phyloP scores from a whole-genome alignment of 1,284 basidiomycete genomes.

The Leccinum solheimii region DNA sequence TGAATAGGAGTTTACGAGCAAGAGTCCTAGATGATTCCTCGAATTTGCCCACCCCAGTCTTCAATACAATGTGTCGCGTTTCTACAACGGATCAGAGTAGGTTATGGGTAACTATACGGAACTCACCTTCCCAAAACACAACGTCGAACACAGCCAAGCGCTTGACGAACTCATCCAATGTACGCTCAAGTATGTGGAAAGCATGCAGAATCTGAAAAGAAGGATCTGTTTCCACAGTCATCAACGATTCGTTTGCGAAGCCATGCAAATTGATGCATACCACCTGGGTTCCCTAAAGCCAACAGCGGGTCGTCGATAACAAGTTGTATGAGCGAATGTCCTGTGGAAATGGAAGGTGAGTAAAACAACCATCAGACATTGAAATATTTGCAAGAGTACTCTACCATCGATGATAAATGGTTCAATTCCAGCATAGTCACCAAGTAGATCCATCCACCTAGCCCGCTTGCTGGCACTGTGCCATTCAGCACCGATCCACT shows the following conservation, averaged over 20 bases:
- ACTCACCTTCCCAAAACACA: slow-evolving; percentile 60
- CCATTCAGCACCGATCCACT: slow-evolving; percentile 40
- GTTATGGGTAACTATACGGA: neutral
- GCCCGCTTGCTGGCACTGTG: slow-evolving; percentile 41
- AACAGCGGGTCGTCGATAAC: slow-evolving; percentile 60
- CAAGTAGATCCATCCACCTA: slow-evolving; percentile 68
- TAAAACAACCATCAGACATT: neutral
- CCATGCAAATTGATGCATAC: slow-evolving; percentile 32
- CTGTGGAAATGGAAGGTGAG: slow-evolving; percentile 33
- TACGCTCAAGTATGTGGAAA: slow-evolving; percentile 50
- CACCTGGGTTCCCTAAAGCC: slow-evolving; percentile 46
- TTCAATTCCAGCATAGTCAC: slow-evolving; percentile 68
- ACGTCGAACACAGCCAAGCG: slow-evolving; percentile 61
- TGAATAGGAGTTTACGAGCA: slow-evolving; percentile 51
- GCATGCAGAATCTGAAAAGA: slow-evolving; percentile 68
- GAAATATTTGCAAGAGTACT: slow-evolving; percentile 5
- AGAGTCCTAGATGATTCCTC: slow-evolving; percentile 48
- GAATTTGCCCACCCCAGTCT: slow-evolving; percentile 39
- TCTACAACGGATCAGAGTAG: slow-evolving; percentile 32
- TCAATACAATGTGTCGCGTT: slow-evolving; percentile 42
- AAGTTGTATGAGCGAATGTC: slow-evolving; percentile 60
- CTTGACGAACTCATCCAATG: slow-evolving; percentile 48
- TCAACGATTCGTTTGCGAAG: neutral
- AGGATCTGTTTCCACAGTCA: slow-evolving; percentile 38
- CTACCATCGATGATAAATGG: slow-evolving; percentile 67